Conservation (phyloP, 495 filamentous ascomycete genomes). For the Cladorrhinum samala region DNA sequence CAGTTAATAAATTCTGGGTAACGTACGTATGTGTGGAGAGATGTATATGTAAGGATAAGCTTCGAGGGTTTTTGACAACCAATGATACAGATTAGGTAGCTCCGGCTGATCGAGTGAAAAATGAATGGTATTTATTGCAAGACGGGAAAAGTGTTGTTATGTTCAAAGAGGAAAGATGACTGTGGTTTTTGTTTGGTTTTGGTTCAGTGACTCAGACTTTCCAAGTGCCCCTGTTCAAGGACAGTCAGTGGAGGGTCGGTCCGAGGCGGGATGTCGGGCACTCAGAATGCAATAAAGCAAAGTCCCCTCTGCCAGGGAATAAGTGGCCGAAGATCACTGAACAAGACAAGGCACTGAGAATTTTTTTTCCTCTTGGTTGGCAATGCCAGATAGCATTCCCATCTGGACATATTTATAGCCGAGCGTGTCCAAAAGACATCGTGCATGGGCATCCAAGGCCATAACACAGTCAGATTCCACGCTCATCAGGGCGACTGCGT, state of each 20-base stretch:
- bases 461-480: background rate
- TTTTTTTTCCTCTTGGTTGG: too few species aligned
- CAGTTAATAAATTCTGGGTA: background rate
- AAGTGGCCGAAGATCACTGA: background rate
- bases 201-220: constrained; percentile 2
- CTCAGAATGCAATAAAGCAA: background rate
- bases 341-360: background rate
- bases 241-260: background rate
- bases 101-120: background rate
- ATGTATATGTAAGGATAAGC: too few species aligned
- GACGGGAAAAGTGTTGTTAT: background rate
- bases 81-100: too few species aligned
- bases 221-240: background rate
- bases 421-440: too few species aligned
- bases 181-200: background rate
- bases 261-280: constrained; percentile 5
- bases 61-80: too few species aligned
- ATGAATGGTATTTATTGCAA: background rate
- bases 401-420: too few species aligned
- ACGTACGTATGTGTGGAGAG: too few species aligned
- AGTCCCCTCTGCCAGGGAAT: background rate
- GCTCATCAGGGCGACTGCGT: background rate
- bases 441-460: too few species aligned
- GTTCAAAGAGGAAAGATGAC: background rate
- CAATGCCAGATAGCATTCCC: background rate